Evolutionary conservation across 1,284 basidiomycete species (phyloP).

Genomic region (Sanghuangporus weigelae): DNA sequence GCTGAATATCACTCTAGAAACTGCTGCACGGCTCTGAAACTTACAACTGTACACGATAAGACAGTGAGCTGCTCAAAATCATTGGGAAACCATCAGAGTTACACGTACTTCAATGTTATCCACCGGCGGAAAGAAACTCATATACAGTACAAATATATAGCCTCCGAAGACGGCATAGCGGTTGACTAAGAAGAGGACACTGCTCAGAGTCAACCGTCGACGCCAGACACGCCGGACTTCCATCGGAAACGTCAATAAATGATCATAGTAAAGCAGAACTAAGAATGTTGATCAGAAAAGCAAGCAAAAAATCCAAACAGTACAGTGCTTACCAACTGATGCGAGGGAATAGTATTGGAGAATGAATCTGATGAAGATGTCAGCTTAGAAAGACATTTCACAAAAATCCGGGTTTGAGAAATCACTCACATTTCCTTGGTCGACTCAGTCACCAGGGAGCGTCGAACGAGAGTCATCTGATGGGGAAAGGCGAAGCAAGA

Average conservation of each 20-base stretch:
- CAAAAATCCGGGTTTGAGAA: background rate
- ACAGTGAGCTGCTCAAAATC: background rate
- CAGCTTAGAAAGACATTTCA: background rate
- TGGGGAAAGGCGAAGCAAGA: background rate
- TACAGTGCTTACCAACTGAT: conserved; percentile 5
- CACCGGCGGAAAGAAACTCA: conserved; percentile 9
- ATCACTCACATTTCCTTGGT: background rate
- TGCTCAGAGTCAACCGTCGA: conserved; percentile 2
- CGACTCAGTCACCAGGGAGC: background rate
- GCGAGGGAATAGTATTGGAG: conserved; percentile 9
- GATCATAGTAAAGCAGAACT: conserved; percentile 17
- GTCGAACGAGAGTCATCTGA: background rate
- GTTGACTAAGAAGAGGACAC: conserved; percentile 12
- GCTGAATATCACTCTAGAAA: background rate
- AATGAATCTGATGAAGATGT: background rate
- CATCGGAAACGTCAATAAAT: conserved; percentile 10
- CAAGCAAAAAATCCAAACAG: background rate
- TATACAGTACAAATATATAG: conserved; percentile 8
- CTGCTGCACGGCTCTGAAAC: background rate
- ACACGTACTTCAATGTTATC: background rate
- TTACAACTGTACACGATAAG: background rate
- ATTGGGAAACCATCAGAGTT: background rate
- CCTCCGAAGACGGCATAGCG: conserved; percentile 14
- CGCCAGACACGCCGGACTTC: conserved; percentile 11
- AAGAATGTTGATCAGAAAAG: background rate